These are phyloP conservation scores for Aspergillus neoniger DNA, from an alignment of 2,329 filamentous ascomycete genomes.

Conservation along the genomic window DNA sequence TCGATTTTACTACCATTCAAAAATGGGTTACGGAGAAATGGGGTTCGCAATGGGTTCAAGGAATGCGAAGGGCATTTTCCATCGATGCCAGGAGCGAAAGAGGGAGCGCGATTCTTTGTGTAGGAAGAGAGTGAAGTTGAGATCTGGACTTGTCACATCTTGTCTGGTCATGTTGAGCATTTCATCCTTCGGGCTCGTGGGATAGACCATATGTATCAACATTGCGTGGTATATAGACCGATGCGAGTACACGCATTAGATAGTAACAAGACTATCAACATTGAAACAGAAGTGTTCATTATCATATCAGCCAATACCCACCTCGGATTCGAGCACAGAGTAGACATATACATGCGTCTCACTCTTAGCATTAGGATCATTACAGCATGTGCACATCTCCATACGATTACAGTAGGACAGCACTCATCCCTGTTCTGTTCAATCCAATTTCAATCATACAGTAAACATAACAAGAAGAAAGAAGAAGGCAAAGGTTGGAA, in stretches of 20 bases:
- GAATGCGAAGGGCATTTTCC: too few species aligned
- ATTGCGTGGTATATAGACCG: neutral
- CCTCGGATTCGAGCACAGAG: too few species aligned
- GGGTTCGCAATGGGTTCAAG: neutral
- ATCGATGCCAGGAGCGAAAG: neutral
- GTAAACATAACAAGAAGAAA: too few species aligned
- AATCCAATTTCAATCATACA: too few species aligned
- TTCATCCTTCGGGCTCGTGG: neutral
- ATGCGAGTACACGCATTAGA: neutral
- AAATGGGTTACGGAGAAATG: neutral
- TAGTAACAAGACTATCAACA: neutral
- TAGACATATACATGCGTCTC: too few species aligned
- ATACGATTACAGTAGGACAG: too few species aligned
- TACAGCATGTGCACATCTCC: too few species aligned
- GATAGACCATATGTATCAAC: neutral
- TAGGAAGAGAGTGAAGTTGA: neutral
- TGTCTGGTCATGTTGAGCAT: neutral
- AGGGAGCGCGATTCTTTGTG: neutral
- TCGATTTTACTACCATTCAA: neutral
- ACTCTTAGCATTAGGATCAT: too few species aligned
- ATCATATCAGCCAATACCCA: too few species aligned
- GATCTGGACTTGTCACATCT: neutral
- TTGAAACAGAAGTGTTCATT: too few species aligned
- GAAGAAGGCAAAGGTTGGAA: too few species aligned
- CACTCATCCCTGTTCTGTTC: too few species aligned